phyloP scores from a whole-genome alignment of 306 rosid genomes.

The Albizia julibrissin region DNA sequence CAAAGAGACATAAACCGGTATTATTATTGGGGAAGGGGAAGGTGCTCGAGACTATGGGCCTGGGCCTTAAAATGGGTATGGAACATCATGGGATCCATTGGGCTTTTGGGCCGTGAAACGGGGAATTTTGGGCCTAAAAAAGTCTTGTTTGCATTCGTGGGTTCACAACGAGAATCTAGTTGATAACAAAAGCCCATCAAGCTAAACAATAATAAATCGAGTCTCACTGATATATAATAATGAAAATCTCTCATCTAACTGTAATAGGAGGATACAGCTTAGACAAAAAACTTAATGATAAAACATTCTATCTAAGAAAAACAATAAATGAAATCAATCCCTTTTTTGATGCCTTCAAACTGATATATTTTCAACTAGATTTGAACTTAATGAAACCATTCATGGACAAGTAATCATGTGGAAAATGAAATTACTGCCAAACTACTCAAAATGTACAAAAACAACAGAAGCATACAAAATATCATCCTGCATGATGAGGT shows the following conservation, averaged over 20 bases:
- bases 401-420: background rate
- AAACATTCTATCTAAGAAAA: background rate
- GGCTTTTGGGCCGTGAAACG: background rate
- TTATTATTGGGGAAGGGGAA: background rate
- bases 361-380: background rate
- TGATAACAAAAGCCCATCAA: background rate
- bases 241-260: background rate
- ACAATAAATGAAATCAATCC: background rate
- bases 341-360: background rate
- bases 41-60: background rate
- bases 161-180: background rate
- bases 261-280: too few relatives aligned
- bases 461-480: background rate
- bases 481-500: too few relatives aligned
- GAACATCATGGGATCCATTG: background rate
- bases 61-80: background rate
- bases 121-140: background rate
- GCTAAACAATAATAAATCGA: too few relatives aligned
- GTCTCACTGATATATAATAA: too few relatives aligned
- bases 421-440: background rate
- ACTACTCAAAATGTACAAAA: background rate
- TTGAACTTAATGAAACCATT: background rate
- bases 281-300: background rate
- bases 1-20: too few relatives aligned
- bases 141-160: background rate